Evolutionary conservation across 768 basidiomycete genomes (phyloP).

Genomic region (Naganishia antarctica): DNA sequence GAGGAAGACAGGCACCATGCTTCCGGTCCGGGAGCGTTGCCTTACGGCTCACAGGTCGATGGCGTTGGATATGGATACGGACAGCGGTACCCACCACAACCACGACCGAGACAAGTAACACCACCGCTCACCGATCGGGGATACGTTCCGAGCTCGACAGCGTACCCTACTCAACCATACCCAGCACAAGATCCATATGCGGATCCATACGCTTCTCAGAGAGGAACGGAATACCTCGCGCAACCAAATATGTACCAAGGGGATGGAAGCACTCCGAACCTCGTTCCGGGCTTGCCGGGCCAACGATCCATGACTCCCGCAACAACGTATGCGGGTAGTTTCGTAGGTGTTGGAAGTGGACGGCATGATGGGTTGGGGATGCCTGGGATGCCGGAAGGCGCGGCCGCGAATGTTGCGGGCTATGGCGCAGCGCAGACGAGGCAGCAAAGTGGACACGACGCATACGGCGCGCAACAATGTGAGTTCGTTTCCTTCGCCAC

Average conservation of each 20-base stretch:
- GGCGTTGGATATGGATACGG: conserved; percentile 18
- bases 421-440: neutral
- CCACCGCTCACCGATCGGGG: conserved; percentile 3
- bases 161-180: neutral
- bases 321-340: conserved; percentile 6
- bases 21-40: too few relatives aligned
- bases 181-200: neutral
- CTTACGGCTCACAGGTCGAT: neutral
- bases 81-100: conserved; percentile 1
- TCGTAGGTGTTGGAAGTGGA: conserved; percentile 15
- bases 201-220: neutral
- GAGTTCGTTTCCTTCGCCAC: neutral
- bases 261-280: neutral
- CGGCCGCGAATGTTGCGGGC: neutral
- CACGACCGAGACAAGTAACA: neutral
- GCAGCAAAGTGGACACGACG: neutral
- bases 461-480: neutral
- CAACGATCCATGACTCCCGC: neutral
- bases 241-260: neutral
- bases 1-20: neutral
- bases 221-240: neutral
- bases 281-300: neutral
- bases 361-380: conserved; percentile 6
- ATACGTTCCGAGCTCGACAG: conserved; percentile 9
- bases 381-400: neutral